These are phyloP conservation scores for Trichaptum fuscoviolaceum DNA, from an alignment of 768 basidiomycete genomes.

Conservation along the genomic window DNA sequence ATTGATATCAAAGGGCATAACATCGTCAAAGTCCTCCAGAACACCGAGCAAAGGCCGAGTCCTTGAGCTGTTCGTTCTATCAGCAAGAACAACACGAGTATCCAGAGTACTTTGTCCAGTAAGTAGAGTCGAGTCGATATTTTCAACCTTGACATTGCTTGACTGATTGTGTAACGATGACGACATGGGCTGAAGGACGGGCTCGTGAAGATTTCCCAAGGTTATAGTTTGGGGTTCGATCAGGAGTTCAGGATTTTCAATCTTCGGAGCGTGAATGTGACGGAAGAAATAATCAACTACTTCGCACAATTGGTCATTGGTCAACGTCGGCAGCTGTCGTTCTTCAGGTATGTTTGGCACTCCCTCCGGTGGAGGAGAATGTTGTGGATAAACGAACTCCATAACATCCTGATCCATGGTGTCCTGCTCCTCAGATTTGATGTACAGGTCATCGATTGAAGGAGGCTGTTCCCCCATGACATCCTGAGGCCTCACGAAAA, in stretches of 20 bases:
- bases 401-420: neutral
- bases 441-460: neutral
- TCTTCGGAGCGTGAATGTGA: neutral
- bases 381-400: neutral
- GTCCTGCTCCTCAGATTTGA: neutral
- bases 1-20: constrained; percentile 27
- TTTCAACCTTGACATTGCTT: neutral
- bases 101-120: neutral
- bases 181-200: neutral
- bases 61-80: neutral
- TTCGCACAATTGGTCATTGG: neutral
- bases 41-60: neutral
- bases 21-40: neutral
- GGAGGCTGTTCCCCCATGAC: neutral
- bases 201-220: neutral
- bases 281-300: neutral
- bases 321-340: neutral
- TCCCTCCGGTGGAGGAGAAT: neutral
- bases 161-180: neutral
- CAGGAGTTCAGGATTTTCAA: neutral
- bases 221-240: neutral
- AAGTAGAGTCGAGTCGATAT: neutral
- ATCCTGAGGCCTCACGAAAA: neutral
- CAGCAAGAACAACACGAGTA: neutral
- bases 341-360: neutral